Conservation (phyloP, 1,284 basidiomycete genomes). For the Afroboletus lepidellus region DNA sequence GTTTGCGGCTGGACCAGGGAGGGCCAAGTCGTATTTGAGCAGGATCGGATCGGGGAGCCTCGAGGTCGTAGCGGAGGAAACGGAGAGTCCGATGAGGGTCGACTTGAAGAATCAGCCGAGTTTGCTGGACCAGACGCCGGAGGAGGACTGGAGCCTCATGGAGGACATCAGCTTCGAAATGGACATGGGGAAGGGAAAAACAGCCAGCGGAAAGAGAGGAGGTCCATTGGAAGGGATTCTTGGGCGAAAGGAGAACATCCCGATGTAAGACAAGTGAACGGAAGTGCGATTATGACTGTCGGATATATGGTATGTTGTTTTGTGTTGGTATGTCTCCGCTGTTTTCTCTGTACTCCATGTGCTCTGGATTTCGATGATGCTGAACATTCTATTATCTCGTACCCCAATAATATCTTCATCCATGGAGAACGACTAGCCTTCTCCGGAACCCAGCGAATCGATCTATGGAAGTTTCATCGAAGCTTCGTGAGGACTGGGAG, state of each 20-base stretch:
- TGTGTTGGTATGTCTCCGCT: background rate
- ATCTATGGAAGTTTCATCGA: background rate
- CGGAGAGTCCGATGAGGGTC: slow-evolving; percentile 51
- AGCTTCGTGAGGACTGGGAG: background rate
- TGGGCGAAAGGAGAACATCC: slow-evolving; percentile 28
- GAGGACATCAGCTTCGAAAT: slow-evolving; percentile 56
- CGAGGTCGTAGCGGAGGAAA: slow-evolving; percentile 27
- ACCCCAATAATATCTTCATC: too few species aligned
- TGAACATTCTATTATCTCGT: background rate
- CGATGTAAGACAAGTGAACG: slow-evolving; percentile 2
- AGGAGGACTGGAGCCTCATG: slow-evolving; percentile 53
- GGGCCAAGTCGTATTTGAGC: slow-evolving; percentile 45
- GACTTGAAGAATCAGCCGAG: slow-evolving; percentile 49
- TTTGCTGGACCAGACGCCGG: slow-evolving; percentile 59
- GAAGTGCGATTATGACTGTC: background rate
- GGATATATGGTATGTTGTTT: background rate
- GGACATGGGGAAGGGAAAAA: slow-evolving; percentile 23
- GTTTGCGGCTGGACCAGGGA: slow-evolving; percentile 21
- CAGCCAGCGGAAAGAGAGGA: slow-evolving; percentile 12
- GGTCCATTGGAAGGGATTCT: slow-evolving; percentile 18
- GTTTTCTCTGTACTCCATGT: background rate
- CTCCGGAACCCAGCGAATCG: too few species aligned
- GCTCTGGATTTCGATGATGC: background rate
- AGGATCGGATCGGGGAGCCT: slow-evolving; percentile 23
- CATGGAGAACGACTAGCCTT: too few species aligned